A percentile compares a stretch with the other conserved stretches of the same genome.
Evolutionary conservation across 2,329 filamentous ascomycete species (phyloP).

Genomic region (Sporothrix pallida): DNA sequence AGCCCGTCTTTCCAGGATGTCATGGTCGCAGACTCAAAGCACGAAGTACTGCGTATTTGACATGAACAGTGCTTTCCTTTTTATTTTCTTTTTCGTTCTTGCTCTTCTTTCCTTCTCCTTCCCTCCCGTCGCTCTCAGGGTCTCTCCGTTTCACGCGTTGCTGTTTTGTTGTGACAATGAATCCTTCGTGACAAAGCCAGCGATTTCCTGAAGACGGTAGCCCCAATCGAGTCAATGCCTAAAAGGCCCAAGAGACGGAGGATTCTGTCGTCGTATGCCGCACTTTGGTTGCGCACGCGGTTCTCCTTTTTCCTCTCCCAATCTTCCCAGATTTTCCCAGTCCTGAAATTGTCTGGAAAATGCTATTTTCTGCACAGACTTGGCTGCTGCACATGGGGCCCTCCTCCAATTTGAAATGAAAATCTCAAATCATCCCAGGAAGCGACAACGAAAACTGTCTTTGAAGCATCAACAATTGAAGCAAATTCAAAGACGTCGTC

Average conservation of each 20-base stretch:
- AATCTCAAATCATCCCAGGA: no score
- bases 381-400: no score
- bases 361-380: no score
- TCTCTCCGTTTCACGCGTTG: constrained; percentile 6
- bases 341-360: no score
- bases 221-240: neutral
- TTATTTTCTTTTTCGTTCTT: neutral
- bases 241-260: constrained; percentile 5
- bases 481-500: no score
- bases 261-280: neutral
- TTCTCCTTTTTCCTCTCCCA: constrained; percentile 2
- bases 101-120: neutral
- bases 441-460: neutral
- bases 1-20: neutral
- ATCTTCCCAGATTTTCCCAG: neutral
- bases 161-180: neutral
- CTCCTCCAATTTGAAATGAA: no score
- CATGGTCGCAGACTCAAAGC: neutral
- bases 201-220: no score
- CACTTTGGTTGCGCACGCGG: neutral
- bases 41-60: no score
- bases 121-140: neutral
- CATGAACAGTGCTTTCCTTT: no score
- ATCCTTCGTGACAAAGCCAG: neutral
- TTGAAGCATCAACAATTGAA: neutral